phyloP scores from a whole-genome alignment of 1,139 yeast species.

The Suhomyces bribrorum region DNA sequence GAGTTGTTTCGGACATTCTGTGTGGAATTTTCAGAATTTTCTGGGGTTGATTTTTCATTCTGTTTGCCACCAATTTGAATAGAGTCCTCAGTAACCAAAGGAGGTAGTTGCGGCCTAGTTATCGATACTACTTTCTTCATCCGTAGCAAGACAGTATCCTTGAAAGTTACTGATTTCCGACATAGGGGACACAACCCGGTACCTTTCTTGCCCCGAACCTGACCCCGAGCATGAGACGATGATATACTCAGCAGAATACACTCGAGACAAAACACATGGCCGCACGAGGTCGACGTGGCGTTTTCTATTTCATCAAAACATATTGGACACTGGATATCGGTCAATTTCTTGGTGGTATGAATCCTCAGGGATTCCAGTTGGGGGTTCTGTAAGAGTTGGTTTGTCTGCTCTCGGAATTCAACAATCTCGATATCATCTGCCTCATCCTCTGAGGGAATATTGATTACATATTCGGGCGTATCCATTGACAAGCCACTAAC shows the following conservation, averaged over 20 bases:
- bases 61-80: slow-evolving; percentile 1
- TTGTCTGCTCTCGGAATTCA: slow-evolving; percentile 41
- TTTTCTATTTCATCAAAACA: slow-evolving; percentile 45
- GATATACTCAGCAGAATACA: slow-evolving; percentile 46
- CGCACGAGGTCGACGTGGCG: slow-evolving; percentile 48
- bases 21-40: not conserved
- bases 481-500: slow-evolving; percentile 7
- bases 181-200: slow-evolving; percentile 50
- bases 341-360: slow-evolving; percentile 31
- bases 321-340: slow-evolving; percentile 47
- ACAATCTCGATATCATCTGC: slow-evolving; percentile 42
- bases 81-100: slow-evolving; percentile 10
- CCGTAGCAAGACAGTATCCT: slow-evolving; percentile 40
- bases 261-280: slow-evolving; percentile 48
- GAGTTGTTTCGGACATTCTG: too few species aligned
- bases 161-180: slow-evolving; percentile 41
- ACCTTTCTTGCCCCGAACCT: slow-evolving; percentile 35
- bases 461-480: slow-evolving; percentile 23
- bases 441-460: slow-evolving; percentile 28
- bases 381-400: slow-evolving; percentile 34
- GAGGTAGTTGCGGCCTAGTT: slow-evolving; percentile 19
- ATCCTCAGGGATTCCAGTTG: slow-evolving; percentile 21
- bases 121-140: slow-evolving; percentile 26
- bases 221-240: slow-evolving; percentile 48
- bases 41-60: too few species aligned